phyloP scores from a whole-genome alignment of 495 filamentous ascomycete genomes.

The Penicillium flavigenum region DNA sequence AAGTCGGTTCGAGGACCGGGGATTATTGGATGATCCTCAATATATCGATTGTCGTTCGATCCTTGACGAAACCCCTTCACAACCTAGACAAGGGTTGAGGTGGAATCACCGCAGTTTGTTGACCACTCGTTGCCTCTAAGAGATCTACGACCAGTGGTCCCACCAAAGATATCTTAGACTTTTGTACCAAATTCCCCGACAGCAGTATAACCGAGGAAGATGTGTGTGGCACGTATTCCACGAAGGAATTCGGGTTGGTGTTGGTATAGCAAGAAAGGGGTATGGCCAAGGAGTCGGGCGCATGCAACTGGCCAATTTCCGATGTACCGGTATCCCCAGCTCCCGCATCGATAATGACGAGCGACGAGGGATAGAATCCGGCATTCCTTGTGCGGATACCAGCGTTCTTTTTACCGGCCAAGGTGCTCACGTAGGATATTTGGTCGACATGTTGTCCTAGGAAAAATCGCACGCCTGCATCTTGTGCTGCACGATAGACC shows the following conservation, averaged over 20 bases:
- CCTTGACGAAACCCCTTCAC: not conserved
- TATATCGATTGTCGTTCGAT: not conserved
- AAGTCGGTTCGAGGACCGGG: not conserved
- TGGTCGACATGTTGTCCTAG: conserved; percentile 32
- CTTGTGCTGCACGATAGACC: conserved; percentile 28
- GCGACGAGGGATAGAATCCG: conserved; percentile 34
- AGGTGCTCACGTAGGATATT: conserved; percentile 28
- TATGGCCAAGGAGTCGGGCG: conserved; percentile 33
- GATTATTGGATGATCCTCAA: not conserved
- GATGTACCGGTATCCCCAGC: conserved; percentile 41
- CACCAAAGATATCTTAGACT: conserved; percentile 57
- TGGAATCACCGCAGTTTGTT: conserved; percentile 26
- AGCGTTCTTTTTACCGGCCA: conserved; percentile 24
- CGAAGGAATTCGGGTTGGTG: conserved; percentile 53
- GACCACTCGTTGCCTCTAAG: conserved; percentile 24
- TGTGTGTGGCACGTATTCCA: conserved; percentile 53
- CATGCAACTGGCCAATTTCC: conserved; percentile 30
- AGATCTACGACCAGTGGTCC: conserved; percentile 49
- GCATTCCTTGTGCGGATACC: conserved; percentile 40
- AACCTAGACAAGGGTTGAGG: not conserved
- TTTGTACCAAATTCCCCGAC: conserved; percentile 54
- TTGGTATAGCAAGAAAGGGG: conserved; percentile 59
- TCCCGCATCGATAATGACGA: conserved; percentile 47
- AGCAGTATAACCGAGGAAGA: conserved; percentile 43
- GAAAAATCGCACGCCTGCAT: conserved; percentile 38